Conservation (phyloP, 73 alveolate species). For the Effrenium voratum region DNA sequence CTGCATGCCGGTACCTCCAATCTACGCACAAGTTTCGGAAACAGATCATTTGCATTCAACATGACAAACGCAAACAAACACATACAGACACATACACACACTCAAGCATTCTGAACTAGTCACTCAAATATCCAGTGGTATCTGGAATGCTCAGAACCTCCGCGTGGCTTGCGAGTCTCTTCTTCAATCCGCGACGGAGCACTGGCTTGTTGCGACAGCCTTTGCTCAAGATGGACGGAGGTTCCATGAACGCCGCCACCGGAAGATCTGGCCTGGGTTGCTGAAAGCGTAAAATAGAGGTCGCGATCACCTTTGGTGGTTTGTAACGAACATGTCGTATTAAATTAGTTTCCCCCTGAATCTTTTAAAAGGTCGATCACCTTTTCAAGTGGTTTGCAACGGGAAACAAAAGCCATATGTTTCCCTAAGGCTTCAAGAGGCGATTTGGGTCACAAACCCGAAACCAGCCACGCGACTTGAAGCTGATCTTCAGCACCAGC, state of each 20-base stretch:
- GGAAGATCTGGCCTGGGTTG: constrained; percentile 71
- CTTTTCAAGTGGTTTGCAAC: too few relatives aligned
- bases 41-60: neutral
- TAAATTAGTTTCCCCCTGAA: too few relatives aligned
- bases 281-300: too few relatives aligned
- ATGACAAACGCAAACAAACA: too few relatives aligned
- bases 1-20: neutral
- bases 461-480: too few relatives aligned
- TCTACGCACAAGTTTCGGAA: neutral
- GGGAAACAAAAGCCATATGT: too few relatives aligned
- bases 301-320: too few relatives aligned
- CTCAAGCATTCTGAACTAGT: neutral
- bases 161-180: neutral
- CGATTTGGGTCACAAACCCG: too few relatives aligned
- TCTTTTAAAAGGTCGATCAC: too few relatives aligned
- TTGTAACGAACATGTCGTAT: too few relatives aligned
- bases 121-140: constrained; percentile 14
- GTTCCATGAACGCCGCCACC: constrained; percentile 9
- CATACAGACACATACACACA: neutral
- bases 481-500: constrained; percentile 53
- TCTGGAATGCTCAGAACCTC: constrained; percentile 36
- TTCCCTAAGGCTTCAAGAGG: too few relatives aligned
- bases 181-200: neutral
- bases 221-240: constrained; percentile 24
- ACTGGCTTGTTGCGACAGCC: constrained; percentile 22